Evolutionary conservation across 2,329 filamentous ascomycete species (phyloP).

Genomic region (Samsoniella hepiali): DNA sequence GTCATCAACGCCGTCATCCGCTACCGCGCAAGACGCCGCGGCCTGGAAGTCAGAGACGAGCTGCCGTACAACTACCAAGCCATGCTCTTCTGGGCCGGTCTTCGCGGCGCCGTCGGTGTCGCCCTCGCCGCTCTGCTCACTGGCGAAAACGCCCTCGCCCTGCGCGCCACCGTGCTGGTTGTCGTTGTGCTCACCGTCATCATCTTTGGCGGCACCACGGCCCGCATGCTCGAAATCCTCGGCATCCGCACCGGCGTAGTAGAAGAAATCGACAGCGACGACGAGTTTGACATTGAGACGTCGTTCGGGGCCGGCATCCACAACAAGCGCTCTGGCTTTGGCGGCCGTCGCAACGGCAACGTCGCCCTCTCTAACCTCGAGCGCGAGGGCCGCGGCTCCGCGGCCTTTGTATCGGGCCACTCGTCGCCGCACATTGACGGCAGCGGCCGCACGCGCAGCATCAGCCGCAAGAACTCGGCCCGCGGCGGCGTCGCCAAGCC

Average conservation of each 20-base stretch:
- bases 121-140: constrained; percentile 85
- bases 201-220: constrained; percentile 96
- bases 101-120: constrained; percentile 93
- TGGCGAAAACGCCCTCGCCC: constrained; percentile 74
- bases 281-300: constrained; percentile 92
- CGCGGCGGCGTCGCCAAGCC: constrained; percentile 25
- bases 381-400: constrained; percentile 30
- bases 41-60: constrained; percentile 75
- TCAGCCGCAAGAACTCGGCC: constrained; percentile 50
- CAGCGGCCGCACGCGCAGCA: constrained; percentile 41
- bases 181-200: constrained; percentile 97
- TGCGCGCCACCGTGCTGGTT: constrained; percentile 93
- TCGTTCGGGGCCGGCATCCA: constrained; percentile 68
- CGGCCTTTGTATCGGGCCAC: constrained; percentile 53
- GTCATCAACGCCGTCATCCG: constrained; percentile 91
- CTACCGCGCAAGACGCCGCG: constrained; percentile 75
- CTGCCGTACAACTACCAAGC: constrained; percentile 92
- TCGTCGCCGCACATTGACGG: constrained; percentile 45
- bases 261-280: constrained; percentile 94
- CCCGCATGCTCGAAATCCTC: constrained; percentile 94
- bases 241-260: constrained; percentile 96
- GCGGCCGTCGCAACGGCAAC: constrained; percentile 62
- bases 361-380: constrained; percentile 56
- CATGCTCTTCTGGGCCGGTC: constrained; percentile 99
- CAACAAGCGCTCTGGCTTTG: constrained; percentile 77